phyloP scores from a whole-genome alignment of 116 monocot genomes.

The Trichopus zeylanicus region DNA sequence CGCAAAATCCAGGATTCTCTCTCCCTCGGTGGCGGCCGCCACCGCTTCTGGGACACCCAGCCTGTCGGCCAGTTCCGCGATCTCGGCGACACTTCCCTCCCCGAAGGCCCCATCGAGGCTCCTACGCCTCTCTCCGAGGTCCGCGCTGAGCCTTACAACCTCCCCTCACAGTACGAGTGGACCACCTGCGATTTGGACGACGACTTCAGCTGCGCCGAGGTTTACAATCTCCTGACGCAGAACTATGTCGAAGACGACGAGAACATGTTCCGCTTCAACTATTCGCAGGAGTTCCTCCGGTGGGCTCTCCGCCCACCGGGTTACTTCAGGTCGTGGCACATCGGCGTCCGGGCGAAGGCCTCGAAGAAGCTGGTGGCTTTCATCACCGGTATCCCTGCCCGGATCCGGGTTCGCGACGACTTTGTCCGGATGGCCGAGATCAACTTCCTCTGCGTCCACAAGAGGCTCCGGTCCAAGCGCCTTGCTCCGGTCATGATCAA shows the following conservation, averaged over 20 bases:
- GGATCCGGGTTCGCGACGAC: slow-evolving; percentile 39
- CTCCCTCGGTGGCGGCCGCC: slow-evolving; percentile 25
- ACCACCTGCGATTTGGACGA: slow-evolving; percentile 56
- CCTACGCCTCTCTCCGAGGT: slow-evolving; percentile 60
- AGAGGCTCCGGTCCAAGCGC: slow-evolving; percentile 64
- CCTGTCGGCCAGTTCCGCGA: slow-evolving; percentile 75
- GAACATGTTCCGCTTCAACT: slow-evolving; percentile 76
- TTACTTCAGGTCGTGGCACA: slow-evolving; percentile 54
- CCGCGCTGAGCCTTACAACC: slow-evolving; percentile 48
- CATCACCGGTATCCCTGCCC: slow-evolving; percentile 55
- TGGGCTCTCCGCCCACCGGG: slow-evolving; percentile 67
- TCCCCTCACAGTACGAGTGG: slow-evolving; percentile 78
- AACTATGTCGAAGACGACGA: slow-evolving; percentile 77
- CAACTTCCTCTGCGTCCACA: slow-evolving; percentile 78
- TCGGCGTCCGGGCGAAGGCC: slow-evolving; percentile 52
- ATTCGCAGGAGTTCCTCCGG: slow-evolving; percentile 57
- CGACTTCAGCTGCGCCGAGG: slow-evolving; percentile 33
- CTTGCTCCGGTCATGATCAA: slow-evolving; percentile 76
- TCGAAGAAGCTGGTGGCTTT: slow-evolving; percentile 73
- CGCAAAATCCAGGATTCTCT: slow-evolving; percentile 41
- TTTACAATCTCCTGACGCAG: slow-evolving; percentile 45
- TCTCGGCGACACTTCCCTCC: slow-evolving; percentile 29
- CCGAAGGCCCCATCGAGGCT: slow-evolving; percentile 53
- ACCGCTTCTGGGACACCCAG: slow-evolving; percentile 85
- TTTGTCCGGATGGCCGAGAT: slow-evolving; percentile 57